Evolutionary conservation across 768 basidiomycete genomes (phyloP), one percentile per base, ranked within the genome.

Genomic region (Termitomyces sp.): DNA sequence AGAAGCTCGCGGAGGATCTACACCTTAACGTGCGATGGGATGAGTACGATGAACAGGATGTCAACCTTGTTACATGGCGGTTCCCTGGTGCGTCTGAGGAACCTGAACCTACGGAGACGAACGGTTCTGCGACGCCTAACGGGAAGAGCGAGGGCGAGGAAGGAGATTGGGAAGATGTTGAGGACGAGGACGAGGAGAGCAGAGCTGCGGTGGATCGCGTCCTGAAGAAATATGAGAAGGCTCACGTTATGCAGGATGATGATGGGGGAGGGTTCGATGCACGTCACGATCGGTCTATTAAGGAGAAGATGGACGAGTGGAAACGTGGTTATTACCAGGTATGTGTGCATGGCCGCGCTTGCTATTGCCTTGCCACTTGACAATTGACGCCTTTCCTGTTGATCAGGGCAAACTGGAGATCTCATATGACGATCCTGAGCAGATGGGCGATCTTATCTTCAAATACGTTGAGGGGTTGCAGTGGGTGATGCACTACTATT

Each of bases 401-500:
- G 11, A 32, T 43, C 57, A 96, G 92, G 90, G 84, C 35, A 99
- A 99, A 72, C 73, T 99, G 50, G 86, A 88, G 59, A 86, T 98
- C 57, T 85, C 85, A 9, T 90, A 82, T 59, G 81, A 90, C 59
- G 71, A 89, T 63, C 79, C 84, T 5, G 76, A 87, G 60, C 78
- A 83, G 50, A 83, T 95, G 78, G 77, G 80, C 25, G 77, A 85
- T 47, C 75, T 99, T 53, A 79, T 83, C 12, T 95, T 80, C 66
- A 82, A 84, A 56, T 99, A 97, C 69, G 82, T 92, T 17, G 92
- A 98, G 68, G 97, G 97, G 1, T 73, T 99, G 59, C 97, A 99
- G 67, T 98, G 96, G 97, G 94, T 98, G 32, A 91, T 99, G 89
- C 90, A 94, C 68, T 99, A 99, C 71, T 99, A 99, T 70, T 98